Conservation (phyloP, 2,329 filamentous ascomycete genomes). For the Xylariaceae sp. region DNA sequence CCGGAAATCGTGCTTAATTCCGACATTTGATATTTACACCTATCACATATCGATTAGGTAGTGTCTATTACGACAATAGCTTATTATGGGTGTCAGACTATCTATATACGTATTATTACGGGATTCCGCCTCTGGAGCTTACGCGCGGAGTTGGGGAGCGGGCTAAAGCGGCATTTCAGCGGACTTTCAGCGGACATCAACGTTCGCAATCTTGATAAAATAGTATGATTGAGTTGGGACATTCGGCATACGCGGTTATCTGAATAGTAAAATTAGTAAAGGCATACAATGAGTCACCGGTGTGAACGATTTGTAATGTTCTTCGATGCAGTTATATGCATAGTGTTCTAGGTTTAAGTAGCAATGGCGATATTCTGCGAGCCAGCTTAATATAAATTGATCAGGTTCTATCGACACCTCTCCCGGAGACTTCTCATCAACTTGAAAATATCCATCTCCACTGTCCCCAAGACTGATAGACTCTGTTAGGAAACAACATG, state of each 20-base stretch:
- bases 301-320: background rate
- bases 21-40: too few species aligned
- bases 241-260: background rate
- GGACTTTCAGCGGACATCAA: background rate
- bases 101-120: too few species aligned
- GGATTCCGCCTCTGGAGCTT: background rate
- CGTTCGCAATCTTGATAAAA: background rate
- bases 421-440: too few species aligned
- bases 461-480: background rate
- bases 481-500: slow-evolving; percentile 4
- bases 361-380: background rate
- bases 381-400: background rate
- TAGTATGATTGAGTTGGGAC: background rate
- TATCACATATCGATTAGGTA: too few species aligned
- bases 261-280: background rate
- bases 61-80: too few species aligned
- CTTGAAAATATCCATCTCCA: background rate
- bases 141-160: background rate
- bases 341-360: background rate
- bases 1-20: too few species aligned
- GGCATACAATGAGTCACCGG: background rate
- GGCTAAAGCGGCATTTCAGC: background rate
- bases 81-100: too few species aligned
- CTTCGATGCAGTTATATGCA: background rate
- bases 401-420: background rate